phyloP scores from a whole-genome alignment of 2,329 filamentous ascomycete genomes.

The Trichophyton mentagrophytes region DNA sequence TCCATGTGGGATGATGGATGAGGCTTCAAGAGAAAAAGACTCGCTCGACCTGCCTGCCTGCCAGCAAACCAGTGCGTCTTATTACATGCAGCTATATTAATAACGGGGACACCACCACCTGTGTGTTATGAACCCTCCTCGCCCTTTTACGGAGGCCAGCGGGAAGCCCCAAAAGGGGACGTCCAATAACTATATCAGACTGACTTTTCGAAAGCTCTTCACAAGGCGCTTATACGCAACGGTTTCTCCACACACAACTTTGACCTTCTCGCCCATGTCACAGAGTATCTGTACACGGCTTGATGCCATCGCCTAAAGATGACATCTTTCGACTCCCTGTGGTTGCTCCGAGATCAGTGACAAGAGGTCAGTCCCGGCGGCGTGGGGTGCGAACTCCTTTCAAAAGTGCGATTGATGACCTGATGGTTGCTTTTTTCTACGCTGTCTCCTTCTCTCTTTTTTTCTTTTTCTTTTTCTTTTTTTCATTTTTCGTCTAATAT shows the following conservation, averaged over 20 bases:
- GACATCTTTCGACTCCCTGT: background rate
- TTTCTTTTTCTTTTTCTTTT: background rate
- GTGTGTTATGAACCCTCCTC: background rate
- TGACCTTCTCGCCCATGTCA: background rate
- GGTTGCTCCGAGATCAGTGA: background rate
- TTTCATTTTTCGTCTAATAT: background rate
- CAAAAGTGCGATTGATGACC: background rate
- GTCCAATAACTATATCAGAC: background rate
- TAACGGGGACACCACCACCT: background rate
- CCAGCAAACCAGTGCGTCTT: slow-evolving; percentile 1
- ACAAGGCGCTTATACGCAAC: background rate
- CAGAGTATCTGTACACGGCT: background rate
- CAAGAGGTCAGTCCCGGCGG: background rate
- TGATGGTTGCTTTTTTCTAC: slow-evolving; percentile 4
- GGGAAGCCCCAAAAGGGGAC: background rate
- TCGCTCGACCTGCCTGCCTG: background rate
- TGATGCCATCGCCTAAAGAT: background rate
- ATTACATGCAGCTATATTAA: slow-evolving; percentile 4
- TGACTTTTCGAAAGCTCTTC: background rate
- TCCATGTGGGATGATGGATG: slow-evolving; percentile 1
- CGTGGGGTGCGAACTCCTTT: background rate
- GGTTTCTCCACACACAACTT: background rate
- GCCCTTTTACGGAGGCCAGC: background rate
- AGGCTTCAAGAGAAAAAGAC: background rate
- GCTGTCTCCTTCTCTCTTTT: background rate